Evolutionary conservation across 306 rosid species (phyloP).

Genomic region (Cicer pinnatifidum): DNA sequence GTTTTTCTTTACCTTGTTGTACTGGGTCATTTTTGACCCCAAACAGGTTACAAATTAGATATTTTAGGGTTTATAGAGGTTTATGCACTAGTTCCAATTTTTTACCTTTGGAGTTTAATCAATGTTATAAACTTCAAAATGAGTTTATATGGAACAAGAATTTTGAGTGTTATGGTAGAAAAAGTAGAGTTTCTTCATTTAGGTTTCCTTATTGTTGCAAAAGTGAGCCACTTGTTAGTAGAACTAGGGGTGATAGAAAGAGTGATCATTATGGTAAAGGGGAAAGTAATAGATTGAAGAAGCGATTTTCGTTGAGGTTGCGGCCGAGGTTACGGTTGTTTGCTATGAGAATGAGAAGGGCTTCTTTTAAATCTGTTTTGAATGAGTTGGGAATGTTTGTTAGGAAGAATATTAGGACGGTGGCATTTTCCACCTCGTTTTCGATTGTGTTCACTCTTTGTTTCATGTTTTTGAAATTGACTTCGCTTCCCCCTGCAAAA

Average conservation of each 20-base stretch:
- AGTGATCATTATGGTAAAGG: conserved; percentile 49
- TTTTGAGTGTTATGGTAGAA: conserved; percentile 43
- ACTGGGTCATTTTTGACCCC: conserved; percentile 51
- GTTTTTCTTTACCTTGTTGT: conserved; percentile 63
- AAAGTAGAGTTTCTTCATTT: conserved; percentile 44
- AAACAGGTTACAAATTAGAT: conserved; percentile 51
- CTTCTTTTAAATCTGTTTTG: conserved; percentile 61
- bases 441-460: conserved; percentile 67
- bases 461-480: conserved; percentile 70
- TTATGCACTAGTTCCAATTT: conserved; percentile 51
- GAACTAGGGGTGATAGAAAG: conserved; percentile 53
- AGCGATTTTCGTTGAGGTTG: conserved; percentile 73
- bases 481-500: conserved; percentile 66
- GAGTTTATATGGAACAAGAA: conserved; percentile 50
- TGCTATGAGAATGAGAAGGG: conserved; percentile 60
- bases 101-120: conserved; percentile 49
- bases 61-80: conserved; percentile 51
- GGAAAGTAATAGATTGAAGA: conserved; percentile 50
- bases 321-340: conserved; percentile 79
- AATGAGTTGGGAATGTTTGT: conserved; percentile 58
- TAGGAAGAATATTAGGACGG: conserved; percentile 63
- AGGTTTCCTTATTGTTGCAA: conserved; percentile 52
- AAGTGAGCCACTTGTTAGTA: conserved; percentile 60
- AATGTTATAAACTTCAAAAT: conserved; percentile 45
- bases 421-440: conserved; percentile 60